Conservation (phyloP, 306 rosid species). For the Hylodesmum podocarpum region DNA sequence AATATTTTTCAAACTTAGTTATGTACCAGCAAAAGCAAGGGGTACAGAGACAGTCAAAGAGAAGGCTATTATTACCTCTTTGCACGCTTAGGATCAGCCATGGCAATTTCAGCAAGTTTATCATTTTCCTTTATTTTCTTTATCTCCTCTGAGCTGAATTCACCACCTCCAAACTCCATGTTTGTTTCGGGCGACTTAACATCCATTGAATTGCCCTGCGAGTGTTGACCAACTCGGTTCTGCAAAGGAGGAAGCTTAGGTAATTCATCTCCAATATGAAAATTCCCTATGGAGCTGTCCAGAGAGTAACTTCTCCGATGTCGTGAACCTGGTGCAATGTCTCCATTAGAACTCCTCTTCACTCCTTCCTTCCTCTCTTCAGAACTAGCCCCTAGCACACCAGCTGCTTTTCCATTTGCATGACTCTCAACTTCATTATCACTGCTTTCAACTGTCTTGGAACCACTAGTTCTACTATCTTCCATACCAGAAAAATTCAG, state of each 20-base stretch:
- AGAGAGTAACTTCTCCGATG: conserved; percentile 73
- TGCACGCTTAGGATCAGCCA: conserved; percentile 86
- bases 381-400: conserved; percentile 32
- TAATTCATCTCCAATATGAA: conserved; percentile 54
- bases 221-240: conserved; percentile 43
- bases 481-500: conserved; percentile 60
- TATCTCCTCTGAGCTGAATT: conserved; percentile 64
- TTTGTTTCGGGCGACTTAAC: conserved; percentile 46
- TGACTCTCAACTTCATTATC: conserved; percentile 84
- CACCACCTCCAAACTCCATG: conserved; percentile 63
- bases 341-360: conserved; percentile 66
- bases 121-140: conserved; percentile 73
- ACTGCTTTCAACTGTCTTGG: conserved; percentile 79
- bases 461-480: conserved; percentile 52
- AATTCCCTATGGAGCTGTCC: conserved; percentile 76
- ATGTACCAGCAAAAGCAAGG: not conserved
- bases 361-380: conserved; percentile 67
- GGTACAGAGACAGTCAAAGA: not conserved
- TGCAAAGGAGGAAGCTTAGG: conserved; percentile 52
- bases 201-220: conserved; percentile 52
- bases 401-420: conserved; percentile 33
- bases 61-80: conserved; percentile 53
- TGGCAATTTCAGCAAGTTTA: conserved; percentile 78
- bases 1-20: conserved; percentile 11
- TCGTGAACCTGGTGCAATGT: conserved; percentile 42